A percentile compares a stretch with the other conserved stretches of the same genome.
Evolutionary conservation across 2,329 filamentous ascomycete species (phyloP).

Genomic region (Scedosporium minutisporum): DNA sequence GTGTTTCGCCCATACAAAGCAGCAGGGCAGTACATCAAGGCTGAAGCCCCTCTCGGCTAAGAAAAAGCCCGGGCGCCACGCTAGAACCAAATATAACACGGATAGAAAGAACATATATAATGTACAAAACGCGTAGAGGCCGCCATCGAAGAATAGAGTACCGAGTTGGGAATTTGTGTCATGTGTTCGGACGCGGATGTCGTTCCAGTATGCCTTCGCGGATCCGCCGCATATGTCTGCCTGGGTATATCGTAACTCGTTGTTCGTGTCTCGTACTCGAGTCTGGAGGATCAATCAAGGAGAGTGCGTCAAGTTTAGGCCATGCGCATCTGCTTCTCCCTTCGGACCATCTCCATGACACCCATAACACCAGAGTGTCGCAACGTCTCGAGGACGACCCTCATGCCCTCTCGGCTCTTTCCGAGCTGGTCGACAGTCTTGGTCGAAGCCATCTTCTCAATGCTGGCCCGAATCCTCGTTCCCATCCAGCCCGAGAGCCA

Average conservation of each 20-base stretch:
- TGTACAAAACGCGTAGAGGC: neutral
- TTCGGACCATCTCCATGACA: slow-evolving; percentile 45
- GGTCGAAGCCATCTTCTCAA: slow-evolving; percentile 68
- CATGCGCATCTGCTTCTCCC: slow-evolving; percentile 17
- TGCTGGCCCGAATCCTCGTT: slow-evolving; percentile 65
- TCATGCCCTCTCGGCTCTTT: slow-evolving; percentile 77
- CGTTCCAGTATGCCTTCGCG: neutral
- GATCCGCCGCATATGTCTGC: too few species aligned
- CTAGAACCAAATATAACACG: neutral
- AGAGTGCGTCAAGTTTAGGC: neutral
- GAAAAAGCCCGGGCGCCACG: neutral
- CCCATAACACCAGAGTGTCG: slow-evolving; percentile 49
- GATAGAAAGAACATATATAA: neutral
- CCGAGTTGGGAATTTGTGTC: too few species aligned
- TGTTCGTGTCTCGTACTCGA: neutral
- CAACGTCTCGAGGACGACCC: slow-evolving; percentile 63
- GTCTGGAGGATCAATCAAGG: neutral
- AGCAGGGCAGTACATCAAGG: neutral
- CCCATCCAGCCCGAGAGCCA: slow-evolving; percentile 44
- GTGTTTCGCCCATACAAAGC: neutral
- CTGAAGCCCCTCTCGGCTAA: slow-evolving; percentile 1
- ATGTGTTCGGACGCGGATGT: neutral
- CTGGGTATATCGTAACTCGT: neutral
- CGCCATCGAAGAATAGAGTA: neutral
- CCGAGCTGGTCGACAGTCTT: slow-evolving; percentile 69